Percentiles rank a stretch among this genome's conserved stretches.
Conservation (phyloP, 768 basidiomycete species). For the Termitomyces sp. region DNA sequence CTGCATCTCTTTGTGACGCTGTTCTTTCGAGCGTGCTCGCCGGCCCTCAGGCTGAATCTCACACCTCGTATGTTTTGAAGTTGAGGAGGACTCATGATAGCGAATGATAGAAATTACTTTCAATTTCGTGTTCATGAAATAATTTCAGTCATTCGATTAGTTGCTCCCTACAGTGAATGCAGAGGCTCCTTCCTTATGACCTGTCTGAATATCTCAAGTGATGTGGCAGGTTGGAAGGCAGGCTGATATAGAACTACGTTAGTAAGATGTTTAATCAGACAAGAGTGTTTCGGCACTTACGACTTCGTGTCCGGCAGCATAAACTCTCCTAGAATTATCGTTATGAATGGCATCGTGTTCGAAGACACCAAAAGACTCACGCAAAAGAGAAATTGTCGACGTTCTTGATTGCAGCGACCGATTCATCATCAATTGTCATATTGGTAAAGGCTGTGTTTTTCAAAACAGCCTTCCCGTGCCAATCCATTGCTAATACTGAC, state of each 20-base stretch:
- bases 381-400: conserved; percentile 69
- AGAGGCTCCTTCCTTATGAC: conserved; percentile 49
- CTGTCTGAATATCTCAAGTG: conserved; percentile 60
- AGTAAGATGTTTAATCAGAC: neutral
- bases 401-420: conserved; percentile 61
- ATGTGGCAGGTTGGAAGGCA: conserved; percentile 58
- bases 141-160: neutral
- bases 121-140: neutral
- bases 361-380: conserved; percentile 35
- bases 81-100: no score
- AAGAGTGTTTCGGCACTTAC: conserved; percentile 33
- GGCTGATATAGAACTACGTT: conserved; percentile 34
- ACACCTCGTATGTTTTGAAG: no score
- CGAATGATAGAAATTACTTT: neutral
- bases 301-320: conserved; percentile 60
- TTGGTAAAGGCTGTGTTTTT: conserved; percentile 42
- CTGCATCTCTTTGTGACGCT: no score
- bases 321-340: conserved; percentile 43
- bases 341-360: neutral
- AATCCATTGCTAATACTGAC: conserved; percentile 41
- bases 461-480: conserved; percentile 41
- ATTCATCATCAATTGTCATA: conserved; percentile 52
- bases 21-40: no score
- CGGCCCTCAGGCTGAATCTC: no score
- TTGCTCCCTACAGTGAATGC: conserved; percentile 36